Conservation (phyloP, 1,284 basidiomycete genomes). For the Ceratobasidium sp. region DNA sequence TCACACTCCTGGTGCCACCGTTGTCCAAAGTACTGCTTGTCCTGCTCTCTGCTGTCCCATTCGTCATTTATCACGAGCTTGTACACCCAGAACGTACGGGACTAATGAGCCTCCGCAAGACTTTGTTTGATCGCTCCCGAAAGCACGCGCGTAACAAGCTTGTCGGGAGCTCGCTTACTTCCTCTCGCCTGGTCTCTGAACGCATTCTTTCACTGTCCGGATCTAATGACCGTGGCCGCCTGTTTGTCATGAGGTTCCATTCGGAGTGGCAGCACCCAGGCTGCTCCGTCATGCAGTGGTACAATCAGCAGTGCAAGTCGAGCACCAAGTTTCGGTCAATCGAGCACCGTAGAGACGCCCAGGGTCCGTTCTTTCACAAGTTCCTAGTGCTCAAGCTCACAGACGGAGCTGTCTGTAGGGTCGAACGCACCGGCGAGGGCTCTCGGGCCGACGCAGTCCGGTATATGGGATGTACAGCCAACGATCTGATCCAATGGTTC, state of each 20-base stretch:
- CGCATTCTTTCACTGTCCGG: too few relatives aligned
- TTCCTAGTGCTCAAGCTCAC: not conserved
- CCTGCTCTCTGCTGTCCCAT: too few relatives aligned
- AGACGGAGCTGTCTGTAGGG: not conserved
- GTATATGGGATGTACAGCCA: not conserved
- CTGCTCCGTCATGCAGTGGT: not conserved
- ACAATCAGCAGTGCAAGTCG: not conserved
- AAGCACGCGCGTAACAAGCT: too few relatives aligned
- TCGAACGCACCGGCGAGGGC: slow-evolving; percentile 14
- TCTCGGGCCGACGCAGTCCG: slow-evolving; percentile 1
- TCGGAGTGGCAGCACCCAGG: not conserved
- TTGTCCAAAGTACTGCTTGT: too few relatives aligned
- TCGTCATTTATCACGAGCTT: too few relatives aligned
- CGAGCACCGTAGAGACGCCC: too few relatives aligned
- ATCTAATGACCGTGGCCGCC: not conserved
- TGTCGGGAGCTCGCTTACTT: too few relatives aligned
- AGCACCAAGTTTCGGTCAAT: not conserved
- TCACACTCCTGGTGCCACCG: too few relatives aligned
- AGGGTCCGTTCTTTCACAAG: slow-evolving; percentile 5
- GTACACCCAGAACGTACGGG: too few relatives aligned
- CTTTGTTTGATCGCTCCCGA: too few relatives aligned
- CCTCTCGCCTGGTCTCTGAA: too few relatives aligned
- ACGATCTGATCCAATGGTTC: slow-evolving; percentile 8
- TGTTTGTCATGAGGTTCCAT: not conserved
- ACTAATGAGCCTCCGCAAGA: too few relatives aligned